Base-by-base conservation (phyloP, 2,329 filamentous ascomycete genomes). In the Neocucurbitaria cava region DNA sequence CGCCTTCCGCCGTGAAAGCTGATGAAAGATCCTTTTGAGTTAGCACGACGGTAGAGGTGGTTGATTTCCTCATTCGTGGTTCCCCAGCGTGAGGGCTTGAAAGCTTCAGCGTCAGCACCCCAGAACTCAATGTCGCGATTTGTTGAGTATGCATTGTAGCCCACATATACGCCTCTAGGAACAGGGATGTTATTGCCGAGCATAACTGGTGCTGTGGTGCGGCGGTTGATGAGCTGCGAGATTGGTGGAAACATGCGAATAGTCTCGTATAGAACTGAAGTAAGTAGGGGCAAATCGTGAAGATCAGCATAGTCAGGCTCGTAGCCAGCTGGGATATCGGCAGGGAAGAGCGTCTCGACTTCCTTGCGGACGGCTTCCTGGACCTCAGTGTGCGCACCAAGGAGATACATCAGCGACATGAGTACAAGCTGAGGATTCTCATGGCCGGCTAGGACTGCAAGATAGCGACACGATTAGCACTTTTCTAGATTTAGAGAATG, bases 181-280 rank as follows among this genome's bases (percentile, higher is more conserved):
- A 72, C 43, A 1, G 56, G 41, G 17, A 71, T 62, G 3, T 56
- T 49, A 28, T 55, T 58, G 36, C 68, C 66, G 3, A 72, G 59
- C 1, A 41, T 55, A 11, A 72, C 67, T 0, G 74, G 62, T 2
- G 61, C 56, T 0, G 74, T 75, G 3, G 75, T 74, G 23, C 64
- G 47, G 5, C 80, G 75, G 49, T 83, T 83, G 58, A 83, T 78
- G 38, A 83, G 71, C 53, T 83, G 80, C 0, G 74, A 77, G 46
- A 83, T 77, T 7, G 81, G 81, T 0, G 81, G 81, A 51, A 79
- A 81, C 41, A 83, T 71, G 1, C 81, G 78, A 11, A 83, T 73
- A 20, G 73, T 68, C 47, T 83, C 81, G 56, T 79, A 78, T 18
- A 83, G 68, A 21, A 79, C 72, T 0, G 81, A 69, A 1, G 76